Percentiles rank a stretch among this genome's conserved stretches.
These are phyloP conservation scores for Blastocystis sp. DNA, from an alignment of 352 stramenopile species.

Conservation along the genomic window DNA sequence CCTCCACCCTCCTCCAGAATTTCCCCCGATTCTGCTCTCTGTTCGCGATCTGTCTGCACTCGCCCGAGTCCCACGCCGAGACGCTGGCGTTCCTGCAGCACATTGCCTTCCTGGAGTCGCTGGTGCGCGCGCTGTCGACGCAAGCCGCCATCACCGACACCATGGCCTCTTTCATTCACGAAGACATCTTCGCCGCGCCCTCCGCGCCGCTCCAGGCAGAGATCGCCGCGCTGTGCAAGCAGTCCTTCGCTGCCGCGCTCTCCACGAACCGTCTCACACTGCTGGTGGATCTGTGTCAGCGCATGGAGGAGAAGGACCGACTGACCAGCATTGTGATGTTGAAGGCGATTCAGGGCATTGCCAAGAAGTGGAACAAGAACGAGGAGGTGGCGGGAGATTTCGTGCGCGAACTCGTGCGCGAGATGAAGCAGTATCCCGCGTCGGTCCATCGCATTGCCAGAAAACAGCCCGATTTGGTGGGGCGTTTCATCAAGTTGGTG, in stretches of 20 bases:
- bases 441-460: not conserved
- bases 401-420: not conserved
- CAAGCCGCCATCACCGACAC: too few relatives aligned
- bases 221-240: not conserved
- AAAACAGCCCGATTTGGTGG: slow-evolving; percentile 17
- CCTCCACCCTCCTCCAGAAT: not conserved
- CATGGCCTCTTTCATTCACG: too few relatives aligned
- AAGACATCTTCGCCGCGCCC: not conserved
- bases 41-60: not conserved
- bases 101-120: not conserved
- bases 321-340: not conserved
- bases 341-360: not conserved
- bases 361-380: not conserved
- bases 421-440: not conserved
- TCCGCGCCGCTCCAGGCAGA: not conserved
- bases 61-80: not conserved
- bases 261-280: not conserved
- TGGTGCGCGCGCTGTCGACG: too few relatives aligned
- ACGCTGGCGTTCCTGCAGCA: not conserved
- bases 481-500: not conserved
- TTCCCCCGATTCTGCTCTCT: not conserved
- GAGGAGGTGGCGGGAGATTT: not conserved
- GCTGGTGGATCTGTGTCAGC: not conserved
- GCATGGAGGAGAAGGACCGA: not conserved
- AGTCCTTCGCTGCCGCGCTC: not conserved